Conservation (phyloP, 768 basidiomycete genomes). For the Hysterangium stoloniferum region DNA sequence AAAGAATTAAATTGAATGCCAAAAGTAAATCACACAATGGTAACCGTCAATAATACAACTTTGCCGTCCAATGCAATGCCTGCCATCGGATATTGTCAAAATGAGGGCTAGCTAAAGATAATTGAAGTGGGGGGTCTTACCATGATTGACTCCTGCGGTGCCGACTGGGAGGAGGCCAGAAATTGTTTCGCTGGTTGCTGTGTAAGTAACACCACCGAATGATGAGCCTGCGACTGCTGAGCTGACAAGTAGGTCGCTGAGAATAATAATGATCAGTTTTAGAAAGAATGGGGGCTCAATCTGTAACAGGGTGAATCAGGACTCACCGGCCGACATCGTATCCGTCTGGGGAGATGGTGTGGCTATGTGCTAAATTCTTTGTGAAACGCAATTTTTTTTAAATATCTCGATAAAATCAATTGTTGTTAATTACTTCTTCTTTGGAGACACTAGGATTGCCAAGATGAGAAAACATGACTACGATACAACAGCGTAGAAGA, state of each 20-base stretch:
- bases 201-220: conserved; percentile 40
- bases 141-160: conserved; percentile 43
- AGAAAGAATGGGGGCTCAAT: background rate
- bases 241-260: conserved; percentile 32
- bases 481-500: background rate
- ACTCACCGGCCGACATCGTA: conserved; percentile 41
- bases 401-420: background rate
- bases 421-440: conserved; percentile 29
- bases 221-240: conserved; percentile 25
- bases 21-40: conserved; percentile 24
- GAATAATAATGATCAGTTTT: background rate
- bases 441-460: conserved; percentile 33
- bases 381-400: background rate
- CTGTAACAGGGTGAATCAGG: background rate
- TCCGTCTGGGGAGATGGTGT: conserved; percentile 39
- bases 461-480: background rate
- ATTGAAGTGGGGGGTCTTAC: conserved; percentile 22
- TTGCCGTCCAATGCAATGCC: conserved; percentile 56
- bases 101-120: background rate
- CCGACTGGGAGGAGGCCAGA: conserved; percentile 50
- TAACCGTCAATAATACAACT: conserved; percentile 47
- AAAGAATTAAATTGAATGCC: too few relatives aligned
- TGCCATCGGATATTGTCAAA: conserved; percentile 18
- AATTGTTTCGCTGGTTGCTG: conserved; percentile 36
- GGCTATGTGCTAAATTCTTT: conserved; percentile 27